phyloP scores from a whole-genome alignment of 1,284 basidiomycete genomes.

The Heliocybe sulcata region DNA sequence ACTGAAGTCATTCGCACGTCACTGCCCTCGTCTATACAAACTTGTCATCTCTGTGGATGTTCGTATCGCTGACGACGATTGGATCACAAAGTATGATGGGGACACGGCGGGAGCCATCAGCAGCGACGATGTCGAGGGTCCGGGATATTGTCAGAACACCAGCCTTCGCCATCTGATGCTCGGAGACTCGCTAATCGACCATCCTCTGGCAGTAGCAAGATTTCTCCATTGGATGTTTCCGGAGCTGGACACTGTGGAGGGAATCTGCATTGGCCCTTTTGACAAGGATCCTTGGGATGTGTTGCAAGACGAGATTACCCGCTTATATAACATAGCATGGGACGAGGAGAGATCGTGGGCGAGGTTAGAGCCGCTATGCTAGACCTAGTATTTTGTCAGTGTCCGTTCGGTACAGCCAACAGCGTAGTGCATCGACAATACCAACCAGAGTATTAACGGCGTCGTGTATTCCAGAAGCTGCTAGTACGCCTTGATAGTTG shows the following conservation, averaged over 20 bases:
- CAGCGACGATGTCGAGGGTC: no score
- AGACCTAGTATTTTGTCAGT: no score
- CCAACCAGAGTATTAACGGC: no score
- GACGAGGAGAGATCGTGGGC: no score
- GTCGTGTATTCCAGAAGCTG: no score
- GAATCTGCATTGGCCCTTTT: not conserved
- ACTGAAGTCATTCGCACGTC: not conserved
- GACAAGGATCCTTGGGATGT: no score
- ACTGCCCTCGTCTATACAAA: not conserved
- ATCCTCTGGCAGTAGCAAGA: not conserved
- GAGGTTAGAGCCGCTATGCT: no score
- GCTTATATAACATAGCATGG: no score
- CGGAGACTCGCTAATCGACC: not conserved
- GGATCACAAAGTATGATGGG: not conserved
- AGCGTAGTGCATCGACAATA: no score
- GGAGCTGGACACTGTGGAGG: not conserved
- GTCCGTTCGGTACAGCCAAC: no score
- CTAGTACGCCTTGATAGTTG: no score
- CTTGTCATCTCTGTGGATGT: not conserved
- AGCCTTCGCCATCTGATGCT: not conserved
- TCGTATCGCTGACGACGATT: not conserved
- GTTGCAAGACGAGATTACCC: no score
- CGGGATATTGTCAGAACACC: not conserved
- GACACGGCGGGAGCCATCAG: not conserved
- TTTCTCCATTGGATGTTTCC: not conserved